phyloP scores from a whole-genome alignment of 768 basidiomycete species.

The Tephrocybe sp. region DNA sequence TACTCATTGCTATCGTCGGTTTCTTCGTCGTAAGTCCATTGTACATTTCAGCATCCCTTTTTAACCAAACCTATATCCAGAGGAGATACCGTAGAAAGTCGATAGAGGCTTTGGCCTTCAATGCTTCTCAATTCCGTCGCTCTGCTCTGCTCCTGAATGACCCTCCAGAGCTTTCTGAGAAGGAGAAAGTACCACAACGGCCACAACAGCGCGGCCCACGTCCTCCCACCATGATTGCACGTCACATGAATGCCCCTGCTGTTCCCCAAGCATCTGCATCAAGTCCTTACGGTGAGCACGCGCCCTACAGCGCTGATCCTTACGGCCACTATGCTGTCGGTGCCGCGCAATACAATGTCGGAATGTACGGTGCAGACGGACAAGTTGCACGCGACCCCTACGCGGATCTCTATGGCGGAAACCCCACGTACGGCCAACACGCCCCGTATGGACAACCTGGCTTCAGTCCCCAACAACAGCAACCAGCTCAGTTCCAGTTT shows the following conservation, averaged over 20 bases:
- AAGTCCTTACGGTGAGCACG: conserved; percentile 13
- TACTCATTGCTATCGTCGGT: conserved; percentile 19
- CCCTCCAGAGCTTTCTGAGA: conserved; percentile 14
- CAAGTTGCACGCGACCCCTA: conserved; percentile 17
- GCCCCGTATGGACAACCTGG: conserved; percentile 9
- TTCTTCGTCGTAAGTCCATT: conserved; percentile 22
- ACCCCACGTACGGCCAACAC: conserved; percentile 12
- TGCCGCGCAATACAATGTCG: conserved; percentile 16
- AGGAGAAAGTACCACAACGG: conserved; percentile 11
- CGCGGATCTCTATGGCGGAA: conserved; percentile 13
- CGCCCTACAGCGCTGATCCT: conserved; percentile 9
- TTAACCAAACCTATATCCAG: conserved; percentile 12
- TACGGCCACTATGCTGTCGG: conserved; percentile 15
- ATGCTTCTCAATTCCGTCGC: conserved; percentile 48
- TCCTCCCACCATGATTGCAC: conserved; percentile 31
- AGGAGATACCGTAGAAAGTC: conserved; percentile 33
- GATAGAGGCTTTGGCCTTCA: conserved; percentile 38
- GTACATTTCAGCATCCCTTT: background rate
- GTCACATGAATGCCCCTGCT: conserved; percentile 20
- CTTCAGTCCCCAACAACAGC: conserved; percentile 7
- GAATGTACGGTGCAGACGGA: conserved; percentile 17
- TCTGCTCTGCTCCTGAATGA: conserved; percentile 41
- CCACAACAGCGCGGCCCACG: conserved; percentile 19
- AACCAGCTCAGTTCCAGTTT: conserved; percentile 13
- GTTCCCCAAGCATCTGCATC: conserved; percentile 13